phyloP scores from a whole-genome alignment of 768 basidiomycete genomes.

The Hortiboletus flavorubellus region DNA sequence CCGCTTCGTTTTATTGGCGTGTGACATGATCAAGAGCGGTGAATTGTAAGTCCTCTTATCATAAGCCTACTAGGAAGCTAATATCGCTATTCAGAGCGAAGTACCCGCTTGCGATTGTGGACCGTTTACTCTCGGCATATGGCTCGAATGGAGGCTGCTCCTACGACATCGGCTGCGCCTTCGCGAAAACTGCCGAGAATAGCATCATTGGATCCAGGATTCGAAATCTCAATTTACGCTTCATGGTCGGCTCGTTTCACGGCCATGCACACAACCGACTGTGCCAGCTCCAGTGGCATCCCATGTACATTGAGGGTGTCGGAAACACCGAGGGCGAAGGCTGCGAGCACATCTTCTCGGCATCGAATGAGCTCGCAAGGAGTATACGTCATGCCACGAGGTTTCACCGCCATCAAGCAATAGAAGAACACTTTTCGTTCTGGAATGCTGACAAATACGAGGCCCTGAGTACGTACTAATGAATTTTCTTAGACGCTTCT shows the following conservation, averaged over 20 bases:
- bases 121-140: neutral
- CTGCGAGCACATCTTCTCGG: neutral
- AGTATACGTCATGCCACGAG: neutral
- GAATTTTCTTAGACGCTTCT: too few relatives aligned
- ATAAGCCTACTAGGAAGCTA: too few relatives aligned
- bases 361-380: neutral
- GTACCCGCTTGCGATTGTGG: neutral
- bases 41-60: neutral
- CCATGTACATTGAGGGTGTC: neutral
- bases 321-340: neutral
- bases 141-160: neutral
- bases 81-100: neutral
- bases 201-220: neutral
- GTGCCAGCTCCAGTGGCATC: neutral
- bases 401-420: neutral
- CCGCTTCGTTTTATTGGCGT: neutral
- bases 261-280: neutral
- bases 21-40: slow-evolving; percentile 1
- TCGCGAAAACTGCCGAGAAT: neutral
- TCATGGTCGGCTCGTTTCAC: neutral
- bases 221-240: neutral
- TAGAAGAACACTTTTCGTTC: neutral
- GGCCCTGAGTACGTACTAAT: neutral
- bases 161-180: neutral
- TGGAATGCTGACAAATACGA: slow-evolving; percentile 4